phyloP scores from a whole-genome alignment of 2,329 filamentous ascomycete genomes.

The Cercospora zeae-maydis region DNA sequence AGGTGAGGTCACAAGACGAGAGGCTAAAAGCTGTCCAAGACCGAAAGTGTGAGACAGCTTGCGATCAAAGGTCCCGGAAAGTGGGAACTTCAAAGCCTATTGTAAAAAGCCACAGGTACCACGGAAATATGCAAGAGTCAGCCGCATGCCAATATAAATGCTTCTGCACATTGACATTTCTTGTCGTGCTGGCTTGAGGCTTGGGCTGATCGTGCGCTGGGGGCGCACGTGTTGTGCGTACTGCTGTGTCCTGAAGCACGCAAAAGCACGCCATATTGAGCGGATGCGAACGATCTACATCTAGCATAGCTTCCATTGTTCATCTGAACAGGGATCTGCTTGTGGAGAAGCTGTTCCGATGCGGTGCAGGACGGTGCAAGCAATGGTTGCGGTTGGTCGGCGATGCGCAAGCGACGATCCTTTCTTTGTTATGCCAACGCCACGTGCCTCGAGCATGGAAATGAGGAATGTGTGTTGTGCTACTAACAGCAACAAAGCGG shows the following conservation, averaged over 20 bases:
- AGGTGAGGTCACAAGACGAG: neutral
- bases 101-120: neutral
- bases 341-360: neutral
- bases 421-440: neutral
- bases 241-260: neutral
- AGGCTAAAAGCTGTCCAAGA: neutral
- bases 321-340: neutral
- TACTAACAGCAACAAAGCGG: neutral
- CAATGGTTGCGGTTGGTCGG: neutral
- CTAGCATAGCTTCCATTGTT: neutral
- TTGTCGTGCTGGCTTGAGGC: neutral
- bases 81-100: neutral
- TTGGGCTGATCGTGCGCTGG: neutral
- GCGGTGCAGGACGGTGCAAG: neutral
- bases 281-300: neutral
- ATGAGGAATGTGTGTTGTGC: neutral
- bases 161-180: neutral
- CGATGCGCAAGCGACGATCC: conserved; percentile 1
- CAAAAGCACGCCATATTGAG: conserved; percentile 11
- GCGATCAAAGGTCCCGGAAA: neutral
- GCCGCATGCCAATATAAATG: neutral
- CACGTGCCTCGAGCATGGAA: neutral
- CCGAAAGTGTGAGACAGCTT: neutral
- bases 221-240: neutral
- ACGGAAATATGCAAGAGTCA: neutral